A percentile compares a stretch with the other conserved stretches of the same genome.
These are phyloP conservation scores for Arabis hirsuta DNA, from an alignment of 345 rosid genomes.

Conservation along the genomic window DNA sequence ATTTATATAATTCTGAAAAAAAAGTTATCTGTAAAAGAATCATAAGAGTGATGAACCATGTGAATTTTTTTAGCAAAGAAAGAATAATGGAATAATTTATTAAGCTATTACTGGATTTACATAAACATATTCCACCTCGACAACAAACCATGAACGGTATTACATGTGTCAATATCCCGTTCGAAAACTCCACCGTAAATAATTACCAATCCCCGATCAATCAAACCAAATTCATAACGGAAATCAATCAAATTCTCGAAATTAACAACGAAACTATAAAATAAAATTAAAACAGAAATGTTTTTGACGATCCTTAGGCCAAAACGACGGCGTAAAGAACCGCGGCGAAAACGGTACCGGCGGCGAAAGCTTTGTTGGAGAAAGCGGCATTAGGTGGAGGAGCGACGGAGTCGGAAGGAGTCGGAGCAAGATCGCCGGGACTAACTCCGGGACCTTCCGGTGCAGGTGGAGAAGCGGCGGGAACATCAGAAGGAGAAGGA, in stretches of 20 bases:
- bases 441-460: slow-evolving; percentile 32
- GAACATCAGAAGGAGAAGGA: slow-evolving; percentile 29
- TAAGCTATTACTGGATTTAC: slow-evolving; percentile 48
- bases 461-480: slow-evolving; percentile 39
- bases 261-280: slow-evolving; percentile 17
- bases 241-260: slow-evolving; percentile 2
- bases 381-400: slow-evolving; percentile 33
- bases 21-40: neutral
- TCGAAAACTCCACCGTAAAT: slow-evolving; percentile 11
- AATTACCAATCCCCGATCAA: slow-evolving; percentile 2
- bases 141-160: slow-evolving; percentile 21
- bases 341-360: slow-evolving; percentile 48
- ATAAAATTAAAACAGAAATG: slow-evolving; percentile 17
- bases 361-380: slow-evolving; percentile 45
- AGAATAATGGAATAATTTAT: slow-evolving; percentile 47
- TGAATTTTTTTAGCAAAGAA: slow-evolving; percentile 1
- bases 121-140: slow-evolving; percentile 26
- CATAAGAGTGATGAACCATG: slow-evolving; percentile 23
- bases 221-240: neutral
- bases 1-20: neutral
- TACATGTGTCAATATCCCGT: slow-evolving; percentile 36
- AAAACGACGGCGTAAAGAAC: slow-evolving; percentile 49
- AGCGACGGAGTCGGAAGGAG: slow-evolving; percentile 27
- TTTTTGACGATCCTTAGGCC: slow-evolving; percentile 29
- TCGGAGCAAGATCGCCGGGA: slow-evolving; percentile 32